phyloP scores from a whole-genome alignment of 768 basidiomycete genomes.

The Russula dissimulans region DNA sequence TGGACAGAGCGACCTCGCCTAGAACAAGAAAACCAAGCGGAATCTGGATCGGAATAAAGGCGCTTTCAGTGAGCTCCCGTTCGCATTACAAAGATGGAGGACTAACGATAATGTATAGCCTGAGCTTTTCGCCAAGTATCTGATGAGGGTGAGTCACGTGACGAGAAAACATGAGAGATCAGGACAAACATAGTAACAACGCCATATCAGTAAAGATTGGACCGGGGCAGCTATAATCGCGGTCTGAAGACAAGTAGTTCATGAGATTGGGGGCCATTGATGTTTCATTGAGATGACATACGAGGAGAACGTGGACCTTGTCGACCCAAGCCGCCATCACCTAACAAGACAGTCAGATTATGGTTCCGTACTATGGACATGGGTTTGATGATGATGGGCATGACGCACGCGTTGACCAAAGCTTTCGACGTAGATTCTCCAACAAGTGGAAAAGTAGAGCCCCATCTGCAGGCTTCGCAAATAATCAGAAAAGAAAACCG shows the following conservation, averaged over 20 bases:
- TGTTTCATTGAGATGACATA: not conserved
- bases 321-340: not conserved
- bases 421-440: not conserved
- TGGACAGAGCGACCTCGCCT: not conserved
- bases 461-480: not conserved
- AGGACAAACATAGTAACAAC: not conserved
- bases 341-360: not conserved
- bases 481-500: not conserved
- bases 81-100: not conserved
- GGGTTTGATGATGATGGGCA: not conserved
- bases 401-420: not conserved
- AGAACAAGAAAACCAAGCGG: not conserved
- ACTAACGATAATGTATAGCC: not conserved
- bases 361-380: not conserved
- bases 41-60: not conserved
- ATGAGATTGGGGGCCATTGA: not conserved
- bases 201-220: not conserved
- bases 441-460: not conserved
- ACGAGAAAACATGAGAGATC: not conserved
- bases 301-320: not conserved
- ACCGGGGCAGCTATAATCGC: not conserved
- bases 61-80: not conserved
- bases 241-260: not conserved
- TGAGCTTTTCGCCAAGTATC: not conserved
- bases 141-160: not conserved